Evolutionary conservation across 306 rosid genomes (phyloP).

Genomic region (Prunus campanulata): DNA sequence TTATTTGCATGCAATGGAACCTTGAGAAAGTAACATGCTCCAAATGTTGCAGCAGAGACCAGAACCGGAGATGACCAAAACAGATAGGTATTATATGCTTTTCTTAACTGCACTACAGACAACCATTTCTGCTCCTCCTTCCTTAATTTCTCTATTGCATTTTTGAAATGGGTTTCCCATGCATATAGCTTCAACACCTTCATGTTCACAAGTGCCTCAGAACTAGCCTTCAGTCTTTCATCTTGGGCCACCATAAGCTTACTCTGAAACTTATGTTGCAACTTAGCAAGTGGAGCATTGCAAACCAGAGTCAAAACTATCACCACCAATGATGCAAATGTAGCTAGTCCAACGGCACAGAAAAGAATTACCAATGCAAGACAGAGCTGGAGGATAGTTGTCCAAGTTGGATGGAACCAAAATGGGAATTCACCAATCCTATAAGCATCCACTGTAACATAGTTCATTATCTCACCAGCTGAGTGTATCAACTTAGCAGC

Average conservation of each 20-base stretch:
- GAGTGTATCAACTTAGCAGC: slow-evolving; percentile 63
- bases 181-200: slow-evolving; percentile 83
- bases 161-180: slow-evolving; percentile 78
- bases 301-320: slow-evolving; percentile 65
- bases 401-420: slow-evolving; percentile 94
- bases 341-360: slow-evolving; percentile 74
- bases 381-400: slow-evolving; percentile 71
- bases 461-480: slow-evolving; percentile 86
- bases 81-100: slow-evolving; percentile 55
- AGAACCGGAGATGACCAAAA: slow-evolving; percentile 79
- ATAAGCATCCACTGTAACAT: slow-evolving; percentile 83
- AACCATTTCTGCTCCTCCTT: slow-evolving; percentile 67
- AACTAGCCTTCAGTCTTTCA: slow-evolving; percentile 55
- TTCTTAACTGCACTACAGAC: slow-evolving; percentile 59
- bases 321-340: slow-evolving; percentile 75
- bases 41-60: slow-evolving; percentile 83
- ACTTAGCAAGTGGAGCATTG: slow-evolving; percentile 84
- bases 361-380: slow-evolving; percentile 60
- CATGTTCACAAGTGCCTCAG: slow-evolving; percentile 82
- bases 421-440: slow-evolving; percentile 86
- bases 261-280: slow-evolving; percentile 74
- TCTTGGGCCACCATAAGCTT: slow-evolving; percentile 85
- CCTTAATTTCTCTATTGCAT: slow-evolving; percentile 50
- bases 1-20: slow-evolving; percentile 77
- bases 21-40: slow-evolving; percentile 70